Percentiles rank a stretch among this genome's conserved stretches.
phyloP scores from a whole-genome alignment of 225 moss, liverwort and hornwort genomes.

The Rhytidiadelphus loreus region DNA sequence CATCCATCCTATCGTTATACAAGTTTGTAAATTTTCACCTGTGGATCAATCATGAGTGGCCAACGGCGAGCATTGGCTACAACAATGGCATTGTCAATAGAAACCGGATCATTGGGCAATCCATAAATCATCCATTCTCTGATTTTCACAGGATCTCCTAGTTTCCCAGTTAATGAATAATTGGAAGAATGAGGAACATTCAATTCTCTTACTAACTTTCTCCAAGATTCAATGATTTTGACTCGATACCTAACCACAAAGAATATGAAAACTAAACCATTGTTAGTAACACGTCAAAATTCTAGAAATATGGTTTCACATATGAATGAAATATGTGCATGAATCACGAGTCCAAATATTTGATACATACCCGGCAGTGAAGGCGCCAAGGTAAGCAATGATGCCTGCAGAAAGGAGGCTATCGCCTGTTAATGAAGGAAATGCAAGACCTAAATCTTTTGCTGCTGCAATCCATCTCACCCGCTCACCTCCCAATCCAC shows the following conservation, averaged over 20 bases:
- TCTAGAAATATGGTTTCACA: not conserved
- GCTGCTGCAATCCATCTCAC: slow-evolving; percentile 67
- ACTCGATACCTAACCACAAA: slow-evolving; percentile 41
- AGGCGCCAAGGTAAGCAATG: slow-evolving; percentile 84
- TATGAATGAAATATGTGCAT: not conserved
- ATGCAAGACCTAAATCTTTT: slow-evolving; percentile 62
- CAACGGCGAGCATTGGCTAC: slow-evolving; percentile 84
- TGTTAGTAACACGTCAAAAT: not conserved
- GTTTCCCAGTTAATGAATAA: slow-evolving; percentile 42
- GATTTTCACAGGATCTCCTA: slow-evolving; percentile 72
- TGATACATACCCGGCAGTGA: slow-evolving; percentile 43
- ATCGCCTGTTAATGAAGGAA: slow-evolving; percentile 67
- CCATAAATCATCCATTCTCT: slow-evolving; percentile 91
- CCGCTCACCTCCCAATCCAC: slow-evolving; percentile 81
- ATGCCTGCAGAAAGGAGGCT: slow-evolving; percentile 73
- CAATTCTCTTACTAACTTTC: slow-evolving; percentile 37
- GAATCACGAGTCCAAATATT: not conserved
- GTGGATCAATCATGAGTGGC: slow-evolving; percentile 97
- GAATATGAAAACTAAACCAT: not conserved
- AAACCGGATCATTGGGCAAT: slow-evolving; percentile 84
- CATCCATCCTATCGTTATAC: too few species aligned
- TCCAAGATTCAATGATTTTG: slow-evolving; percentile 68
- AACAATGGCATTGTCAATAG: slow-evolving; percentile 80
- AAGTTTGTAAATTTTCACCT: slow-evolving; percentile 11
- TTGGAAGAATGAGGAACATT: slow-evolving; percentile 57